Evolutionary conservation across 163 green algal genomes (phyloP), one percentile per base, ranked within the genome.

Genomic region (Chloromonas sp.): DNA sequence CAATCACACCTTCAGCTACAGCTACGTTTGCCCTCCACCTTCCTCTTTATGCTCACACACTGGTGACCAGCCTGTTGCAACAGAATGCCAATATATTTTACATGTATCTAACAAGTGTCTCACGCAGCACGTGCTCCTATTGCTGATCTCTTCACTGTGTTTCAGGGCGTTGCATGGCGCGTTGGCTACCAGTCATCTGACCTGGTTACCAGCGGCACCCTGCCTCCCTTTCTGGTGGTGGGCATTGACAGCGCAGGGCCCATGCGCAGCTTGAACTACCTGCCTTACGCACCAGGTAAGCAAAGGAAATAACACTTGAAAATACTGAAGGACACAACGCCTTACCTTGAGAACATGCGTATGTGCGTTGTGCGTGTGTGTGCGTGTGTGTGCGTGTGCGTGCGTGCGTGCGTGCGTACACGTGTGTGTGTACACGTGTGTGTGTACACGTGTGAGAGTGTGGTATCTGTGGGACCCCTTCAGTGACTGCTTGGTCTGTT

Each of bases 191-290:
- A 82, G 1, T 88, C 89, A 0, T 78, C 83, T 2, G 79, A 80
- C 59, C 87, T 92, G 36, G 91, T 93, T 15, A 57, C 74, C 0
- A 0, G 11, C 1, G 84, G 85, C 5, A 61, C 71, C 62, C 58
- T 90, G 79, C 83, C 86, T 8, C 74, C 83, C 15, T 88, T 82
- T 62, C 58, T 84, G 1, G 59, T 84, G 70, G 86, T 87, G 62
- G 88, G 84, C 0, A 87, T 91, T n/a, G 88, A 91, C 79, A 82
- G 84, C 57, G 58, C 82, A 0, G 83, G 85, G 0, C 81, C 84
- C 83, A 87, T 88, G 85, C 84, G 89, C 61, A 87, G 79, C 0
- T 85, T 89, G 61, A 90, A 91, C 80, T 91, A 91, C 82, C 88
- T 92, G 79, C 89, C 89, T 0, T 93, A 91, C 84, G 84, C 86